Evolutionary conservation across 2,329 filamentous ascomycete genomes (phyloP).

Genomic region (Bipolaris zeicola): DNA sequence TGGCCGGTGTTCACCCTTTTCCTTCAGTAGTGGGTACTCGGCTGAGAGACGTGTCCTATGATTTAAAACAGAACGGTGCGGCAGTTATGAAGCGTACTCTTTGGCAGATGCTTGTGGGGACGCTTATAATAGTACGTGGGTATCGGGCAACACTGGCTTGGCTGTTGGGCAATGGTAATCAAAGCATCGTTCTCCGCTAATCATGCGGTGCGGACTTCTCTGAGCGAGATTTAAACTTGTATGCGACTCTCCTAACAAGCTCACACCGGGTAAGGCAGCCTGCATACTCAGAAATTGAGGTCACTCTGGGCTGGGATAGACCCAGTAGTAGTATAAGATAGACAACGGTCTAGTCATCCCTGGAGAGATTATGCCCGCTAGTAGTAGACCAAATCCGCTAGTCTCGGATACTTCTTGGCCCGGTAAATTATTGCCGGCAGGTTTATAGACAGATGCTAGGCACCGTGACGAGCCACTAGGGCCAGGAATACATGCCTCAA

Average conservation of each 20-base stretch:
- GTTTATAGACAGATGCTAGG: background rate
- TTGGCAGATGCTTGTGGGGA: slow-evolving; percentile 7
- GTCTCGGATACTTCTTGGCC: slow-evolving; percentile 7
- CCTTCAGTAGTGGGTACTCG: slow-evolving; percentile 5
- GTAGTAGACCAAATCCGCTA: background rate
- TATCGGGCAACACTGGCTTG: slow-evolving; percentile 1
- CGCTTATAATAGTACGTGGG: slow-evolving; percentile 5
- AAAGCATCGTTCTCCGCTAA: slow-evolving; percentile 1
- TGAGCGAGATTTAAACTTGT: slow-evolving; percentile 2
- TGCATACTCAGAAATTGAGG: background rate
- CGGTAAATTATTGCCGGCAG: slow-evolving; percentile 1
- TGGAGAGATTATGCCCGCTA: slow-evolving; percentile 1
- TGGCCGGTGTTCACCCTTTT: slow-evolving; percentile 9
- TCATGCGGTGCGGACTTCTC: slow-evolving; percentile 4
- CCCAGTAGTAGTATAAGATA: background rate
- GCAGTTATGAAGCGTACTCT: background rate
- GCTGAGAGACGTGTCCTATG: slow-evolving; percentile 1
- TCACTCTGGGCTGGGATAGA: background rate
- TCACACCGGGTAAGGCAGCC: slow-evolving; percentile 1
- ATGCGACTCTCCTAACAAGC: slow-evolving; percentile 4
- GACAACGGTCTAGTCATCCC: background rate
- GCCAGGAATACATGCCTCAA: background rate
- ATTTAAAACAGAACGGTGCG: slow-evolving; percentile 2
- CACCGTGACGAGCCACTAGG: slow-evolving; percentile 2
- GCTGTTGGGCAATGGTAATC: slow-evolving; percentile 1